Conservation (phyloP, 441 rosid species). For the Francoa sonchifolia region DNA sequence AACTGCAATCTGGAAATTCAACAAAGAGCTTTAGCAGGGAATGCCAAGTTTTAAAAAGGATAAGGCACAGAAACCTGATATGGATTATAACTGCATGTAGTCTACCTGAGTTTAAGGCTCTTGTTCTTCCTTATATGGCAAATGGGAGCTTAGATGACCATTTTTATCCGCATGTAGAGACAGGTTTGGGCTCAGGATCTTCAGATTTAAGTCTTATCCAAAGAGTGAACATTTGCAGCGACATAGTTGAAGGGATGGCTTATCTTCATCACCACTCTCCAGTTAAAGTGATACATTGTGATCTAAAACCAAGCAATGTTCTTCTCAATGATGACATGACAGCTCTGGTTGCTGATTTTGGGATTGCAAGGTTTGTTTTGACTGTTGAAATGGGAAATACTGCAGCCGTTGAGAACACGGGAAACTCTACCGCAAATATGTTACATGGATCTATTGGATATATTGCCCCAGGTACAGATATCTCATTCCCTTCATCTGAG, state of each 20-base stretch:
- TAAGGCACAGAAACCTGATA: conserved; percentile 30
- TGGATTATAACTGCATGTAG: conserved; percentile 30
- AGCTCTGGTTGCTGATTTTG: conserved; percentile 31
- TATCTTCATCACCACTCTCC: conserved; percentile 35
- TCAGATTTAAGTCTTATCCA: conserved; percentile 24
- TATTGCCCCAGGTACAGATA: conserved; percentile 30
- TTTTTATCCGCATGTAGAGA: conserved; percentile 20
- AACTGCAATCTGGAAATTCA: conserved; percentile 22
- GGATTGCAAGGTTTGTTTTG: conserved; percentile 29
- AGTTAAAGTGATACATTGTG: conserved; percentile 26
- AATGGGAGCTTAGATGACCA: conserved; percentile 30
- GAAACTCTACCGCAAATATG: conserved; percentile 37
- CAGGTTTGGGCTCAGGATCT: conserved; percentile 17
- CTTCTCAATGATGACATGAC: conserved; percentile 40
- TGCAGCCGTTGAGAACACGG: conserved; percentile 27
- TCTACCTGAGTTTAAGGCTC: conserved; percentile 28
- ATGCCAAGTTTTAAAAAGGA: conserved; percentile 28
- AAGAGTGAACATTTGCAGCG: conserved; percentile 29
- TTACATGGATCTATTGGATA: conserved; percentile 33
- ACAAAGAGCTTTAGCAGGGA: conserved; percentile 32
- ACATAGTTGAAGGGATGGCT: conserved; percentile 32
- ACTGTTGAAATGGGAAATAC: conserved; percentile 24
- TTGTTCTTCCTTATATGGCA: conserved; percentile 28
- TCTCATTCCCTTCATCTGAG: neutral
- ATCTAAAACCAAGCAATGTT: conserved; percentile 36